Evolutionary conservation across 2,329 filamentous ascomycete species (phyloP).

Genomic region (Aplosporella prunicola): DNA sequence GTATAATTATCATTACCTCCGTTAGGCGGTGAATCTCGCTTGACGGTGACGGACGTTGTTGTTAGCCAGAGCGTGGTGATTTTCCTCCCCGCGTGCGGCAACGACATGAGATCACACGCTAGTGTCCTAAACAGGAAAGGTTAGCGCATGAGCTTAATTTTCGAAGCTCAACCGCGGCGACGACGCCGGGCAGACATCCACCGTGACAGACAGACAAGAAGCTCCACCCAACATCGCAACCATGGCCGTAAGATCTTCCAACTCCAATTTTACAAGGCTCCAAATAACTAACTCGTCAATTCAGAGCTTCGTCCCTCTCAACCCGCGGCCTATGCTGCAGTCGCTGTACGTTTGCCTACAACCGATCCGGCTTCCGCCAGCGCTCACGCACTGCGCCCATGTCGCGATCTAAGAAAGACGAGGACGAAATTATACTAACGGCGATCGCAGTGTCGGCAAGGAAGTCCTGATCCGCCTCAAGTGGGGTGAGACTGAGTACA

Average conservation of each 20-base stretch:
- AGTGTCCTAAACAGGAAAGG: conserved; percentile 1
- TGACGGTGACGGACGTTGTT: too few species aligned
- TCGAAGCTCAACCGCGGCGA: conserved; percentile 5
- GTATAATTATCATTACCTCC: too few species aligned
- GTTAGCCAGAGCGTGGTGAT: too few species aligned
- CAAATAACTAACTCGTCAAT: background rate
- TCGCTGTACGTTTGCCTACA: conserved; percentile 55
- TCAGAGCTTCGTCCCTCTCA: conserved; percentile 71
- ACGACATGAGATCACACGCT: too few species aligned
- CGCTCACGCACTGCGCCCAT: background rate
- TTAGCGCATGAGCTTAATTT: conserved; percentile 6
- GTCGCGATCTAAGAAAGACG: too few species aligned
- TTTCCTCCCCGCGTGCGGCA: too few species aligned
- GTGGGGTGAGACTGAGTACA: conserved; percentile 98
- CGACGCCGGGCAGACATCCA: background rate
- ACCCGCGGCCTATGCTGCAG: conserved; percentile 94
- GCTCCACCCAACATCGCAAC: background rate
- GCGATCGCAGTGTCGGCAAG: conserved; percentile 58
- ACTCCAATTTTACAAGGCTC: background rate
- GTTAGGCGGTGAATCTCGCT: too few species aligned
- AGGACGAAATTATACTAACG: too few species aligned
- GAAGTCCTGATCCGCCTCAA: conserved; percentile 87
- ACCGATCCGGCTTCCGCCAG: background rate
- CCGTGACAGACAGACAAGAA: background rate
- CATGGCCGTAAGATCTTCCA: conserved; percentile 4